Evolutionary conservation across 2,329 filamentous ascomycete species (phyloP).

Genomic region (Talaromyces amestolkiae): DNA sequence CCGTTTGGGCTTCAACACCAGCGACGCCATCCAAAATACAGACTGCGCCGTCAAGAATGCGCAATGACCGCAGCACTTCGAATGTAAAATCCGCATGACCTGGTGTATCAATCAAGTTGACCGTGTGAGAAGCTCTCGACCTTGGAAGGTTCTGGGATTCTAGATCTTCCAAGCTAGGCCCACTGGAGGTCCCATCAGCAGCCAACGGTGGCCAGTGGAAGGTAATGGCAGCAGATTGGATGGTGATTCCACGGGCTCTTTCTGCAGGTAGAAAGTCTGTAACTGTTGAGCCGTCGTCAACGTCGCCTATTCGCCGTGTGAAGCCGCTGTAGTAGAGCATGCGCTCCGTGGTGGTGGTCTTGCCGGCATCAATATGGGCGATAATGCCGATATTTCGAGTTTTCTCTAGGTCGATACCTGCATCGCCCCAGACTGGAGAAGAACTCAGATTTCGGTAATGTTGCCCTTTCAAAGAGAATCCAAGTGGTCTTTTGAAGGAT

Average conservation of each 20-base stretch:
- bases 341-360: constrained; percentile 97
- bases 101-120: constrained; percentile 94
- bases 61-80: constrained; percentile 85
- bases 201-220: constrained; percentile 77
- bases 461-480: not conserved
- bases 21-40: constrained; percentile 90
- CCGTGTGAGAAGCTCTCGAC: constrained; percentile 61
- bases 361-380: constrained; percentile 96
- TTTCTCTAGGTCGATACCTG: constrained; percentile 49
- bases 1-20: constrained; percentile 93
- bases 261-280: constrained; percentile 96
- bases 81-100: constrained; percentile 98
- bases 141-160: constrained; percentile 45
- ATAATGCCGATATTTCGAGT: constrained; percentile 98
- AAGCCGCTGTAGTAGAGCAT: constrained; percentile 97
- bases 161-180: constrained; percentile 22
- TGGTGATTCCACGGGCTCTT: constrained; percentile 88
- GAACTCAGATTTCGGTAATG: constrained; percentile 30
- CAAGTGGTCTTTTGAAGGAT: not conserved
- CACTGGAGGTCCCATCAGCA: constrained; percentile 21
- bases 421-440: constrained; percentile 23
- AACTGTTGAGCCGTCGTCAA: constrained; percentile 93
- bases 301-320: constrained; percentile 84
- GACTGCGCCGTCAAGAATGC: constrained; percentile 85
- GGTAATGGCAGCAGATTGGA: constrained; percentile 94